These are phyloP conservation scores for Serendipita indica DNA, from an alignment of 768 basidiomycete genomes.

Conservation along the genomic window DNA sequence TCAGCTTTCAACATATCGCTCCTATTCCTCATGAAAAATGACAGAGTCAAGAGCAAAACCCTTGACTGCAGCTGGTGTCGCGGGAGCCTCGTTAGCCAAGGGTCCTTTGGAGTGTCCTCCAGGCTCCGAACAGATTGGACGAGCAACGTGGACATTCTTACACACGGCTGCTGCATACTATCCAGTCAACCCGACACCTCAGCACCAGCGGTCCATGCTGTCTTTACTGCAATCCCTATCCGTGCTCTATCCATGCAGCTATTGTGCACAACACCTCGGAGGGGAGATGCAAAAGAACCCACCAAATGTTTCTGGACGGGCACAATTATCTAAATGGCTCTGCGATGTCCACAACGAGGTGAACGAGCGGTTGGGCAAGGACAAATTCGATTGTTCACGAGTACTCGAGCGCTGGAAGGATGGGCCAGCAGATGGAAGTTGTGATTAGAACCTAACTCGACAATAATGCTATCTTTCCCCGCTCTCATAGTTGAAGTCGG, in stretches of 20 bases:
- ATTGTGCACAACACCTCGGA: slow-evolving; percentile 74
- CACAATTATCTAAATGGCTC: slow-evolving; percentile 64
- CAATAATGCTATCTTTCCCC: too few relatives aligned
- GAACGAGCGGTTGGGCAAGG: slow-evolving; percentile 74
- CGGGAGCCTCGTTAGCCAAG: slow-evolving; percentile 20
- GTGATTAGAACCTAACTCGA: slow-evolving; percentile 59
- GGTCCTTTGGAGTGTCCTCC: slow-evolving; percentile 67
- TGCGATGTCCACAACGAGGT: slow-evolving; percentile 90
- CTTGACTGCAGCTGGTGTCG: slow-evolving; percentile 9
- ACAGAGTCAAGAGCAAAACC: slow-evolving; percentile 10
- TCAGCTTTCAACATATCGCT: slow-evolving; percentile 25
- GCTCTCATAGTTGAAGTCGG: too few relatives aligned
- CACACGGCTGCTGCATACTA: slow-evolving; percentile 94
- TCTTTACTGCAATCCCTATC: slow-evolving; percentile 64
- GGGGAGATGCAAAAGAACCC: slow-evolving; percentile 48
- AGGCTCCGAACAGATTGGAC: slow-evolving; percentile 77
- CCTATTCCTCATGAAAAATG: slow-evolving; percentile 22
- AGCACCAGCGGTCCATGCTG: slow-evolving; percentile 74
- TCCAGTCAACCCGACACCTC: slow-evolving; percentile 60
- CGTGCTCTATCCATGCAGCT: slow-evolving; percentile 71
- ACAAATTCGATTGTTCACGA: slow-evolving; percentile 53
- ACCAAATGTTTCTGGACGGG: slow-evolving; percentile 63
- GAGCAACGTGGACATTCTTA: slow-evolving; percentile 92
- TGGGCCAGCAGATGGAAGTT: slow-evolving; percentile 74
- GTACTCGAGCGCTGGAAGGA: slow-evolving; percentile 79